A percentile compares a stretch with the other conserved stretches of the same genome.
These are phyloP conservation scores for Backusella liffmaniae DNA, from an alignment of 192 early-diverging fungal species.

Conservation along the genomic window DNA sequence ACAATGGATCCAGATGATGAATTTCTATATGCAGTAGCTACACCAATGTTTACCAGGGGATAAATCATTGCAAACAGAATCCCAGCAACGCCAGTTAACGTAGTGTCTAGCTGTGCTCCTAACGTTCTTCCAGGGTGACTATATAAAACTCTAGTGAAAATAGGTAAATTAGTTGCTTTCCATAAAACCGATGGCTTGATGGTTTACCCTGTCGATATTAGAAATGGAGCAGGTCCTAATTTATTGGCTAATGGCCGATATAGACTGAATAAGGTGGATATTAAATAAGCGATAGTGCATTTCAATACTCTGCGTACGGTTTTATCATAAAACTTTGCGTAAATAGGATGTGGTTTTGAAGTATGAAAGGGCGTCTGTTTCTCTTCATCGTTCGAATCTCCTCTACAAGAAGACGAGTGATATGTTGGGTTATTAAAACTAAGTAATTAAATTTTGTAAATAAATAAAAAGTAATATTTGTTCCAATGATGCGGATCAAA, in stretches of 20 bases:
- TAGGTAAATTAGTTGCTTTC: background rate
- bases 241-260: conserved; percentile 18
- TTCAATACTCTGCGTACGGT: conserved; percentile 44
- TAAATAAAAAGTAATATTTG: background rate
- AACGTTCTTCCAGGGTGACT: conserved; percentile 48
- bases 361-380: background rate
- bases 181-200: background rate
- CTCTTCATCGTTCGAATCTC: background rate
- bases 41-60: conserved; percentile 35
- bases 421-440: background rate
- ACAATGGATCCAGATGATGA: conserved; percentile 22
- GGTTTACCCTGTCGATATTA: conserved; percentile 30
- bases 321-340: conserved; percentile 33
- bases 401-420: background rate
- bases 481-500: background rate
- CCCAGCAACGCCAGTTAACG: conserved; percentile 42
- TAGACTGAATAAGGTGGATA: conserved; percentile 34
- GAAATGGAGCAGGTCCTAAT: conserved; percentile 38
- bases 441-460: background rate
- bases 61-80: conserved; percentile 33
- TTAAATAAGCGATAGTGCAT: conserved; percentile 35
- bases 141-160: conserved; percentile 23
- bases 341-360: conserved; percentile 13
- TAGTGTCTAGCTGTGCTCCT: conserved; percentile 49
- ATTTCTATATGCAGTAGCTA: conserved; percentile 32